Base-by-base conservation (phyloP, 768 basidiomycete genomes). In the Tulasnella calospora region DNA sequence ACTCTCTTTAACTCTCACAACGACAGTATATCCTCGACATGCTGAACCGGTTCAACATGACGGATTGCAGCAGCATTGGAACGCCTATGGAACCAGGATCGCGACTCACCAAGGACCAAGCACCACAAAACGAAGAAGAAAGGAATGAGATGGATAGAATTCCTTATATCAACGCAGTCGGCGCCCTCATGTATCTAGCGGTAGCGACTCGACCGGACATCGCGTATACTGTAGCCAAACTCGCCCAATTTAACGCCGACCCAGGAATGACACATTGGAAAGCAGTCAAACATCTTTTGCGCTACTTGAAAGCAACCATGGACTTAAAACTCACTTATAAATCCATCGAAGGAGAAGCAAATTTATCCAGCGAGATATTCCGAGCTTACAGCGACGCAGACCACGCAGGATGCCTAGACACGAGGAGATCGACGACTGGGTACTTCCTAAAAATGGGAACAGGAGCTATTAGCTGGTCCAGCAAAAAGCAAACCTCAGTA, bases 351-450 rank as follows among this genome's bases (percentile, higher is more conserved):
- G 46, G 46, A 47, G 46, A 47, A 47, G 46, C 46, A 9, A 47
- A 47, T 10, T 19, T 47, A 19, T 47, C 46, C 46, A 47, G 46
- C 46, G 46, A n/a, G n/a, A n/a, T n/a, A n/a, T n/a, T n/a, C n/a
- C n/a, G n/a, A n/a, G n/a, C n/a, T n/a, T n/a, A n/a, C n/a, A n/a
- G n/a, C n/a, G n/a, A n/a, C n/a, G n/a, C n/a, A n/a, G n/a, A n/a
- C n/a, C 82, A 79, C 78, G 85, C 82, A 19, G 81, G 81, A 12
- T 77, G 81, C 38, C 33, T 69, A 27, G 44, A 81, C 57, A 79
- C 82, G 38, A 79, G 81, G 19, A 78, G 57, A 71, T 83, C 82
- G 10, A 82, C 81, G 15, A 80, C 79, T 23, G 83, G 83, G 4
- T 83, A 47, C 46, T 47, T 47, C 46, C 46, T 47, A n/a, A n/a